A percentile compares a stretch with the other conserved stretches of the same genome.
Evolutionary conservation across 306 rosid genomes (phyloP).

Genomic region (Cicer arietinum): DNA sequence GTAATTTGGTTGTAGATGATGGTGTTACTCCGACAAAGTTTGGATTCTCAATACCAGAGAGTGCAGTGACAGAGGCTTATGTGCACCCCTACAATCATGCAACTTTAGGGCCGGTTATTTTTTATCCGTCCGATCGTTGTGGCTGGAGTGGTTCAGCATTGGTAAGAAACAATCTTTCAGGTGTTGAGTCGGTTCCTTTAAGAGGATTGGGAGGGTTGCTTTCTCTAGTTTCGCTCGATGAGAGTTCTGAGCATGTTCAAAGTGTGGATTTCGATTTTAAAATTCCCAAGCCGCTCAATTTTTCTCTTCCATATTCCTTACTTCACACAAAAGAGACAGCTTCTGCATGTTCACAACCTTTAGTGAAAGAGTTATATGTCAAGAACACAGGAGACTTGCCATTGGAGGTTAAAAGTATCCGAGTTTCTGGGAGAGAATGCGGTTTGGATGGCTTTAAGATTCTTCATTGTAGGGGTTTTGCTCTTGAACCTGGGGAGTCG

Average conservation of each 20-base stretch:
- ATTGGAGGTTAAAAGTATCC: slow-evolving; percentile 67
- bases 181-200: slow-evolving; percentile 83
- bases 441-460: slow-evolving; percentile 79
- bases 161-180: slow-evolving; percentile 93
- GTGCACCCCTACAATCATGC: slow-evolving; percentile 70
- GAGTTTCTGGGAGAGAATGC: slow-evolving; percentile 84
- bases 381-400: slow-evolving; percentile 90
- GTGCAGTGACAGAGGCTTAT: slow-evolving; percentile 79
- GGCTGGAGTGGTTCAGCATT: slow-evolving; percentile 89
- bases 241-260: slow-evolving; percentile 63
- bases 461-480: slow-evolving; percentile 50
- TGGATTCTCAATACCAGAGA: slow-evolving; percentile 84
- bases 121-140: slow-evolving; percentile 79
- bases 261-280: slow-evolving; percentile 71
- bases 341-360: slow-evolving; percentile 65
- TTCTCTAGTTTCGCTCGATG: slow-evolving; percentile 74
- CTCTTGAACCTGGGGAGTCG: slow-evolving; percentile 52
- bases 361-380: slow-evolving; percentile 71
- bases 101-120: slow-evolving; percentile 80
- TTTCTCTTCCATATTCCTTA: slow-evolving; percentile 64
- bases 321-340: slow-evolving; percentile 56
- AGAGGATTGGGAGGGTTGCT: slow-evolving; percentile 81
- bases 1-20: slow-evolving; percentile 62
- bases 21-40: slow-evolving; percentile 62
- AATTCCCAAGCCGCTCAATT: slow-evolving; percentile 57